These are phyloP conservation scores for Rhynchosporium graminicola DNA, from an alignment of 2,329 filamentous ascomycete species.

Conservation along the genomic window DNA sequence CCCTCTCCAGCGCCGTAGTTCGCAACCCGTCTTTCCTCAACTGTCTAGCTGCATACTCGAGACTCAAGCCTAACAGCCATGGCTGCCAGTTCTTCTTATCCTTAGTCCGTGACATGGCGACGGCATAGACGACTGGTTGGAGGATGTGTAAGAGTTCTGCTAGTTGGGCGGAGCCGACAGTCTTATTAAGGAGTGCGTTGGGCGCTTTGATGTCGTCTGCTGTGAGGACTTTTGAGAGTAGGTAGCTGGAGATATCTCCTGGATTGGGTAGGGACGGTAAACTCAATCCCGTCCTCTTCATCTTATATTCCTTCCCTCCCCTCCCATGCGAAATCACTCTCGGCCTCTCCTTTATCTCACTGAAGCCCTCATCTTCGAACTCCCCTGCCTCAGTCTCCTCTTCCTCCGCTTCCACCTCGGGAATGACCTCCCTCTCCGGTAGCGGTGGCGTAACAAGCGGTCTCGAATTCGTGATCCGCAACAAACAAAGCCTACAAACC, in stretches of 20 bases:
- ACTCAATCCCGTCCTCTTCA: conserved; percentile 90
- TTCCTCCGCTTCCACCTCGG: conserved; percentile 50
- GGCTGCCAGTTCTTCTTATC: conserved; percentile 85
- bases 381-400: conserved; percentile 46
- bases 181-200: conserved; percentile 77
- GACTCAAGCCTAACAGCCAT: conserved; percentile 81
- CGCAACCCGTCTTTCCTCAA: conserved; percentile 62
- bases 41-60: conserved; percentile 89
- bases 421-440: conserved; percentile 81
- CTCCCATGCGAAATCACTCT: conserved; percentile 22
- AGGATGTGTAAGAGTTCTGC: conserved; percentile 93
- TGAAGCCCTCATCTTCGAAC: conserved; percentile 45
- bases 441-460: conserved; percentile 81
- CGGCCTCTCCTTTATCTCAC: conserved; percentile 34
- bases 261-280: conserved; percentile 81
- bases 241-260: conserved; percentile 81
- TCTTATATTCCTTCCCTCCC: conserved; percentile 67
- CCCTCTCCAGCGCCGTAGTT: conserved; percentile 83
- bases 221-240: conserved; percentile 86
- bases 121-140: conserved; percentile 81
- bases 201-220: conserved; percentile 97
- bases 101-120: conserved; percentile 69
- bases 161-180: conserved; percentile 71
- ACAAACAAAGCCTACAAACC: conserved; percentile 74
- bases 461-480: conserved; percentile 80